These are phyloP conservation scores for Boletus speciosus DNA, from an alignment of 768 basidiomycete genomes.

Conservation along the genomic window DNA sequence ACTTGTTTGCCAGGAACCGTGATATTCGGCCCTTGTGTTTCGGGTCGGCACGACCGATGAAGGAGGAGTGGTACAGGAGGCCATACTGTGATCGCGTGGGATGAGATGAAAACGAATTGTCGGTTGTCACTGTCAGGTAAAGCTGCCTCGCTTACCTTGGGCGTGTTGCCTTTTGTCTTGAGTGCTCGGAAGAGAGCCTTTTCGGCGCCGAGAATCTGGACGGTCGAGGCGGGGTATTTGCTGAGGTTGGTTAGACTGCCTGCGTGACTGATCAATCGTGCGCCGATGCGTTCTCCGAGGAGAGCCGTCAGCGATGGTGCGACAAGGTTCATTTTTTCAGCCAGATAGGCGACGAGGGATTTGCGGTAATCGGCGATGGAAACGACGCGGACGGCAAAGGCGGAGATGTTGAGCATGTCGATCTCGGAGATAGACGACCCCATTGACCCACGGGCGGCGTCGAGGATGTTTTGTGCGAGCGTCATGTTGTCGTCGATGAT, in stretches of 20 bases:
- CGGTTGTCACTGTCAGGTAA: background rate
- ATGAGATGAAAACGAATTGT: background rate
- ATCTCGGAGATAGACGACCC: conserved; percentile 87
- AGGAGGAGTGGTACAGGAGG: conserved; percentile 94
- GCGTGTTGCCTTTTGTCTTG: conserved; percentile 98
- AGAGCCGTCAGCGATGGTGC: conserved; percentile 91
- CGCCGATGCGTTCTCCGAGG: conserved; percentile 89
- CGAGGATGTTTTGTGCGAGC: conserved; percentile 89
- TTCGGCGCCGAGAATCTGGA: conserved; percentile 97
- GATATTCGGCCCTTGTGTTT: conserved; percentile 98
- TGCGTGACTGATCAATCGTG: conserved; percentile 91
- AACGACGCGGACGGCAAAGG: conserved; percentile 87
- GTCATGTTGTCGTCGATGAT: conserved; percentile 82
- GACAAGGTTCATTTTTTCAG: conserved; percentile 97
- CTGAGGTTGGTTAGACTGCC: conserved; percentile 94
- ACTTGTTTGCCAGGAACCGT: conserved; percentile 98
- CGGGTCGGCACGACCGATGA: conserved; percentile 91
- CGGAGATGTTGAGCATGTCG: conserved; percentile 92
- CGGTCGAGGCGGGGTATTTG: conserved; percentile 98
- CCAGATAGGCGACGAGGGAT: conserved; percentile 78
- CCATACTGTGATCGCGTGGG: conserved; percentile 65
- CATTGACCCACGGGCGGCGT: conserved; percentile 93
- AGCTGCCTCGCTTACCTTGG: conserved; percentile 55
- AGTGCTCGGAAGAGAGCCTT: conserved; percentile 96
- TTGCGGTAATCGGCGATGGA: conserved; percentile 94